Evolutionary conservation across 371 early-diverging fungal genomes (phyloP).

Genomic region (Actinomucor elegans): DNA sequence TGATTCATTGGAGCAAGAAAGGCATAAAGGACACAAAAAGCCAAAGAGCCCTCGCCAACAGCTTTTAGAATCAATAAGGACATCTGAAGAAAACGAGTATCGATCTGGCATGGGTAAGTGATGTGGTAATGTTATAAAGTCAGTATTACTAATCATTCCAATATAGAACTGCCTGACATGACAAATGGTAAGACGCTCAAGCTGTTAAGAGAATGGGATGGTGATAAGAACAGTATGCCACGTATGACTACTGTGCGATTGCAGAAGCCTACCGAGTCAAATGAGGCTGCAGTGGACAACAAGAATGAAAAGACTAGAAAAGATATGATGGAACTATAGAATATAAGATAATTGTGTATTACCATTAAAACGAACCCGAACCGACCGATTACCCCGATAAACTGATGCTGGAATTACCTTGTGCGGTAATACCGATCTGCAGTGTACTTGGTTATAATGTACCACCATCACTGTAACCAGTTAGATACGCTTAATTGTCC

Average conservation of each 20-base stretch:
- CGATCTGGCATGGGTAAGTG: conserved; percentile 58
- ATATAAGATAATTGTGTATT: neutral
- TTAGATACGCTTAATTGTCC: too few species aligned
- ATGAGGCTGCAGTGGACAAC: neutral
- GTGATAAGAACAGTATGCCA: conserved; percentile 53
- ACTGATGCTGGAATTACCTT: conserved; percentile 1
- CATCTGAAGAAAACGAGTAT: conserved; percentile 55
- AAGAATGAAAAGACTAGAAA: neutral
- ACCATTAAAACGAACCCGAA: neutral
- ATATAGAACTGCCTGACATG: conserved; percentile 61
- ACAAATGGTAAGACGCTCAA: conserved; percentile 55
- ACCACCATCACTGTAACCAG: too few species aligned
- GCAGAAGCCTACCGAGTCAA: conserved; percentile 2
- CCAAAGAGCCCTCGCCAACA: conserved; percentile 55
- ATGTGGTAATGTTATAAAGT: conserved; percentile 7
- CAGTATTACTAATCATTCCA: neutral
- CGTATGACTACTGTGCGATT: conserved; percentile 32
- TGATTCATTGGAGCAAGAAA: conserved; percentile 41
- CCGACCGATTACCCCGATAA: neutral
- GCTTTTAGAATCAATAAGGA: conserved; percentile 42
- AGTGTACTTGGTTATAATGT: too few species aligned
- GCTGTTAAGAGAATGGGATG: conserved; percentile 59
- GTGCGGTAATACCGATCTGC: too few species aligned
- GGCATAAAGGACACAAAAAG: conserved; percentile 47
- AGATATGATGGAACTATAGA: conserved; percentile 9